Conservation (phyloP, 208 protist genomes). For the Leishmania amazonensis region DNA sequence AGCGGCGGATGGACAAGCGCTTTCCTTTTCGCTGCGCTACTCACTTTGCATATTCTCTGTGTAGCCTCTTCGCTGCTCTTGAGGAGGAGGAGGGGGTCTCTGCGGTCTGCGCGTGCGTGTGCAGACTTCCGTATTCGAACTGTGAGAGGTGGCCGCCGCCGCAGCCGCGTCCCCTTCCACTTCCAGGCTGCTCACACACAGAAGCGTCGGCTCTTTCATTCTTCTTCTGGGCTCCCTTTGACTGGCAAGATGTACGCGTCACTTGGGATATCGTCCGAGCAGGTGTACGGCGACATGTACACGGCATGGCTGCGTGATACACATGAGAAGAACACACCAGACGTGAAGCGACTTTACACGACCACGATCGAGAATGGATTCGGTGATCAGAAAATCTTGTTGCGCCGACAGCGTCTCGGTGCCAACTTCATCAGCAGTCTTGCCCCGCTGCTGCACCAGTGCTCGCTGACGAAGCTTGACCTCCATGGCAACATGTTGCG, state of each 20-base stretch:
- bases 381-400: slow-evolving; percentile 51
- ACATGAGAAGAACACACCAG: slow-evolving; percentile 76
- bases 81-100: too few relatives aligned
- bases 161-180: background rate
- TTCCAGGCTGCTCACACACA: background rate
- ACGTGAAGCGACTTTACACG: slow-evolving; percentile 77
- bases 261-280: slow-evolving; percentile 71
- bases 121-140: background rate
- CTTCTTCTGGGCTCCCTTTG: too few relatives aligned
- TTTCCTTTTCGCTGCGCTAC: too few relatives aligned
- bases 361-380: slow-evolving; percentile 82
- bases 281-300: slow-evolving; percentile 89
- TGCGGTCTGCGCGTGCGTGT: background rate
- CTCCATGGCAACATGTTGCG: slow-evolving; percentile 86
- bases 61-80: too few relatives aligned
- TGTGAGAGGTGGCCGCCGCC: background rate
- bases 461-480: slow-evolving; percentile 69
- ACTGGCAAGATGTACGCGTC: slow-evolving; percentile 53
- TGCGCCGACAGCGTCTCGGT: slow-evolving; percentile 78
- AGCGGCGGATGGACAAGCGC: too few relatives aligned
- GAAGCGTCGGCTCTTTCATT: background rate
- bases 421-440: slow-evolving; percentile 77
- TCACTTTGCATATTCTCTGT: background rate
- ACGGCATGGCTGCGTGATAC: slow-evolving; percentile 89
- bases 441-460: slow-evolving; percentile 64